These are phyloP conservation scores for Ustilago xerochloae DNA, from an alignment of 1,284 basidiomycete species.

Conservation along the genomic window DNA sequence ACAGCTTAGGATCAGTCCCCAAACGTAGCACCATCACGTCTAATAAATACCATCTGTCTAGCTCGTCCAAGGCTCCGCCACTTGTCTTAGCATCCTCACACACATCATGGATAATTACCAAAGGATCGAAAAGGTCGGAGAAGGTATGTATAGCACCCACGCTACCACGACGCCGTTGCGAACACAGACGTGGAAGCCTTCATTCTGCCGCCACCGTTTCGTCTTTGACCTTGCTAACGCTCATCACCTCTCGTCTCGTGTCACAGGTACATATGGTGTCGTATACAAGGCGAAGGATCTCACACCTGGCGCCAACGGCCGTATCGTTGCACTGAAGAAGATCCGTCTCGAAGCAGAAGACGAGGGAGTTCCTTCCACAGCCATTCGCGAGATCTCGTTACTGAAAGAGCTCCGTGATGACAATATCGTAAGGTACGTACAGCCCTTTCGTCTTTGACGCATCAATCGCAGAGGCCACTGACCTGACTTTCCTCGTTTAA, in stretches of 20 bases:
- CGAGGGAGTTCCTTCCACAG: constrained; percentile 95
- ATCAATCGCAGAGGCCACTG: not conserved
- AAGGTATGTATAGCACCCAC: constrained; percentile 40
- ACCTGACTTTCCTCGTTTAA: not conserved
- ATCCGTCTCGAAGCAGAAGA: constrained; percentile 98
- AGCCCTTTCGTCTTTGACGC: too few relatives aligned
- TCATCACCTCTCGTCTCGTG: not conserved
- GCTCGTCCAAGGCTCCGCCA: not conserved
- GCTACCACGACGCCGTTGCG: not conserved
- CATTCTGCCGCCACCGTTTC: too few relatives aligned
- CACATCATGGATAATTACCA: constrained; percentile 70
- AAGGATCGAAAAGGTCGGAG: constrained; percentile 80
- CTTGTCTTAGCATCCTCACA: not conserved
- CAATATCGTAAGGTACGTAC: constrained; percentile 79
- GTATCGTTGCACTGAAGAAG: constrained; percentile 78
- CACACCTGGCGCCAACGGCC: constrained; percentile 76
- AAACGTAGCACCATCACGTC: too few relatives aligned
- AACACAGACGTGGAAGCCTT: too few relatives aligned
- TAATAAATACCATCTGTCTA: too few relatives aligned
- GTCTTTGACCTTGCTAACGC: not conserved
- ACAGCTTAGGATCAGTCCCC: too few relatives aligned
- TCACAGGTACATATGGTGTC: constrained; percentile 93
- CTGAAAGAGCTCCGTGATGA: constrained; percentile 96
- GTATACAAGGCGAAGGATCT: constrained; percentile 76
- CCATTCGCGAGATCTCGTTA: constrained; percentile 95